Evolutionary conservation across 192 early-diverging fungal genomes (phyloP).

Genomic region (Backusella parvicylindrica): DNA sequence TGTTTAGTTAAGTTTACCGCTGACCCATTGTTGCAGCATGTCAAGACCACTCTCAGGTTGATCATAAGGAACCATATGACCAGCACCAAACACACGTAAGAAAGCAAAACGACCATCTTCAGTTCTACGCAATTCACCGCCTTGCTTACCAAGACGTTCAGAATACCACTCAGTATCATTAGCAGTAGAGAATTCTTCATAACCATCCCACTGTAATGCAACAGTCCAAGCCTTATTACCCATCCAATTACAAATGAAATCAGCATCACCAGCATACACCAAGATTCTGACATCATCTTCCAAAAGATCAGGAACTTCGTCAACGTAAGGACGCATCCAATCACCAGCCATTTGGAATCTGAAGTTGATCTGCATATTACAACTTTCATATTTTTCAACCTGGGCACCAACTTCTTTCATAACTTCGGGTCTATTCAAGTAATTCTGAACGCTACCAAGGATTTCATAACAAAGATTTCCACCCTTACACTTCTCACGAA

Average conservation of each 20-base stretch:
- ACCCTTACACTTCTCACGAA: conserved; percentile 42
- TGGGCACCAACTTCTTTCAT: conserved; percentile 77
- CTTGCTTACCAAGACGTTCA: conserved; percentile 41
- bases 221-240: conserved; percentile 93
- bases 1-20: conserved; percentile 2
- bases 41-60: conserved; percentile 77
- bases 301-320: conserved; percentile 66
- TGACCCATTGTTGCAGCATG: conserved; percentile 86
- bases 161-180: conserved; percentile 70
- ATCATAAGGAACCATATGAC: conserved; percentile 95
- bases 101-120: conserved; percentile 71
- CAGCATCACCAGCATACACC: conserved; percentile 74
- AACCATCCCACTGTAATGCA: conserved; percentile 81
- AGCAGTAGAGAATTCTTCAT: conserved; percentile 63
- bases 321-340: conserved; percentile 81
- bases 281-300: conserved; percentile 85
- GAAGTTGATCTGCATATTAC: conserved; percentile 77
- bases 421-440: conserved; percentile 78
- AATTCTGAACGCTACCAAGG: conserved; percentile 76
- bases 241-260: conserved; percentile 42
- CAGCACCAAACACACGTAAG: conserved; percentile 81
- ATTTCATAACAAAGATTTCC: conserved; percentile 92
- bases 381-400: conserved; percentile 67
- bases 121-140: conserved; percentile 66
- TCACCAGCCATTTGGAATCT: conserved; percentile 82